Evolutionary conservation across 2,329 filamentous ascomycete species (phyloP).

Genomic region (Sporothrix variecibatus): DNA sequence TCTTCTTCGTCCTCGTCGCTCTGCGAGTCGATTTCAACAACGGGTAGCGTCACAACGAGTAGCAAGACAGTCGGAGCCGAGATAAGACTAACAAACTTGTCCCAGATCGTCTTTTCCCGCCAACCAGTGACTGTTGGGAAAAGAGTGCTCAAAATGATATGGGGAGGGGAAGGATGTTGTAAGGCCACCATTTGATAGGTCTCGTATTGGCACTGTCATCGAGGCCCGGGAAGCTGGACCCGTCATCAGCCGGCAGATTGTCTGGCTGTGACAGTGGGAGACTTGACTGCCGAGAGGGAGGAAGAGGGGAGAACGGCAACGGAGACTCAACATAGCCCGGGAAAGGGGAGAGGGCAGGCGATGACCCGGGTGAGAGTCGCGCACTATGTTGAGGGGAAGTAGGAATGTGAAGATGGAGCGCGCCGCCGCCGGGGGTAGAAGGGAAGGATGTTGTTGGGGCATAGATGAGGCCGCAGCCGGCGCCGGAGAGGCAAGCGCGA

Average conservation of each 20-base stretch:
- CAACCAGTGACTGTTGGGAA: conserved; percentile 87
- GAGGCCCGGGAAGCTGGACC: conserved; percentile 49
- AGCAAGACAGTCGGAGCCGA: conserved; percentile 90
- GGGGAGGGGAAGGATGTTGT: conserved; percentile 71
- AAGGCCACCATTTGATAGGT: conserved; percentile 78
- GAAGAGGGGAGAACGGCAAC: conserved; percentile 44
- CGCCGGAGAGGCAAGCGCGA: neutral
- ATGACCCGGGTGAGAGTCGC: conserved; percentile 45
- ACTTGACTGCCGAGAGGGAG: conserved; percentile 50
- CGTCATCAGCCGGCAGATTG: neutral
- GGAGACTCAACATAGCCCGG: conserved; percentile 67
- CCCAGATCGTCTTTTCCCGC: conserved; percentile 79
- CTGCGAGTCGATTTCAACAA: conserved; percentile 71
- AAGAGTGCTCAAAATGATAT: conserved; percentile 69
- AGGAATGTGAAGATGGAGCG: conserved; percentile 51
- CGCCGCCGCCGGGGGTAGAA: neutral
- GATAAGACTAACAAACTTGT: conserved; percentile 76
- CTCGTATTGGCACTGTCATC: conserved; percentile 43
- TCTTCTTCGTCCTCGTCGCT: conserved; percentile 49
- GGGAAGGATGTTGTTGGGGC: neutral
- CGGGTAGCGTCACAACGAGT: conserved; percentile 84
- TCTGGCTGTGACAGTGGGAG: conserved; percentile 52
- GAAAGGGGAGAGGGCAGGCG: conserved; percentile 62
- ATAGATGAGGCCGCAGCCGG: no score
- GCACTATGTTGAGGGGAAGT: conserved; percentile 12